Base-by-base conservation (phyloP, 129 eudicot species). In the Saussurea involucrata region DNA sequence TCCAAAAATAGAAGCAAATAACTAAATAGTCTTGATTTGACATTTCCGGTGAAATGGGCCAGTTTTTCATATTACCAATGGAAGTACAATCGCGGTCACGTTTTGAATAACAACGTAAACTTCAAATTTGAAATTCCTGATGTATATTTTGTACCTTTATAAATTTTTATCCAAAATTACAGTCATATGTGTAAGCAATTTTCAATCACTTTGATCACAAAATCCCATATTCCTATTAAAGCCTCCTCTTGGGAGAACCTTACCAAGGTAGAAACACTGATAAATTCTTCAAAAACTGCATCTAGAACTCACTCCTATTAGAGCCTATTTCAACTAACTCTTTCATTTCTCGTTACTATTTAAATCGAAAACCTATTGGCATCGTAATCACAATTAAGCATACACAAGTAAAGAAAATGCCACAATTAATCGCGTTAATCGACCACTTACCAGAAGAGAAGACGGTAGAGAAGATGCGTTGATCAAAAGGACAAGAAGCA, bases 401-500 rank as follows among this genome's bases (percentile, higher is more conserved):
- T n/a, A 29, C 24, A 66, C 8, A 57, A 28, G 10, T 36, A 13
- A 75, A 3, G 22, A 67, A 44, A 46, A 66, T 32, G 33, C 72
- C 67, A 44, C 80, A 25, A 44, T 44, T 27, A 70, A 80, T 27
- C 9, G 5, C n/a, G 28, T 44, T 27, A 70, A 80, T 27, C 9
- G 5, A 69, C 17, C 27, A 65, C 18, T 74, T 87, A 94, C 98
- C 96, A 20, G 92, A 79, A 71, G 91, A 94, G 80, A 80, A 91
- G 12, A 91, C 98, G 0, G 98, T 95, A 13, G 98, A 91, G 89
- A 95, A 95, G 11, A 95, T 78, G 1, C 98, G 92, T 32, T 89
- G 98, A 87, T 94, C 98, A 37, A 89, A 94, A 36, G 97, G 98
- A 53, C 95, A 95, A 31, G 99, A 95, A 63, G 97, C 88, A 27